A percentile compares a stretch with the other conserved stretches of the same genome.
These are phyloP conservation scores for Podaxis carcinomalis DNA, from an alignment of 768 basidiomycete genomes.

Conservation along the genomic window DNA sequence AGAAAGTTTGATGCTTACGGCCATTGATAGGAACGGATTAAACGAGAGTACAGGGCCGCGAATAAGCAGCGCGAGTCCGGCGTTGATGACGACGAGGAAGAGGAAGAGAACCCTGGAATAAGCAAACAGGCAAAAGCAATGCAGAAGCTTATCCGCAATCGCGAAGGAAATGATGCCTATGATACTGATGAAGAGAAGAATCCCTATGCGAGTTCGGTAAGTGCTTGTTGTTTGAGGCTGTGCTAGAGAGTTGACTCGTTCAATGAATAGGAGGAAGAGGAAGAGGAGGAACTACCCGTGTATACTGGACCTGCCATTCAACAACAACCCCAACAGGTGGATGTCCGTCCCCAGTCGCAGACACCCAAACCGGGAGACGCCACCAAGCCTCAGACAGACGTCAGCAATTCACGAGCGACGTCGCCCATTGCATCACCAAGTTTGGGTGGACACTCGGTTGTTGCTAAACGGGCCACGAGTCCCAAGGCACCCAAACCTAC, in stretches of 20 bases:
- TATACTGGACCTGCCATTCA: conserved; percentile 40
- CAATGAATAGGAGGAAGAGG: conserved; percentile 57
- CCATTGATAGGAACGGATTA: conserved; percentile 65
- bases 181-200: conserved; percentile 83
- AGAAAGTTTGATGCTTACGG: conserved; percentile 9
- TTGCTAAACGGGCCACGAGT: conserved; percentile 83
- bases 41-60: conserved; percentile 75
- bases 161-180: conserved; percentile 79
- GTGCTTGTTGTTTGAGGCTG: conserved; percentile 20
- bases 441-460: conserved; percentile 71
- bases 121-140: conserved; percentile 74
- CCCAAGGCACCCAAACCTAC: conserved; percentile 29
- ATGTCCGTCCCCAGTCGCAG: conserved; percentile 39
- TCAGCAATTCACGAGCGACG: conserved; percentile 47
- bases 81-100: conserved; percentile 75
- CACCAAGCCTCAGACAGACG: conserved; percentile 24
- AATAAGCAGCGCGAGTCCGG: conserved; percentile 70
- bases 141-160: conserved; percentile 81
- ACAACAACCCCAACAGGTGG: conserved; percentile 42
- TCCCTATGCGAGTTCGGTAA: conserved; percentile 75
- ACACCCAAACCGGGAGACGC: conserved; percentile 33
- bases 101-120: conserved; percentile 54
- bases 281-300: conserved; percentile 56
- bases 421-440: conserved; percentile 53
- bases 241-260: conserved; percentile 4